Conservation (phyloP, 768 basidiomycete species). For the Neoboletus brunneissimus region DNA sequence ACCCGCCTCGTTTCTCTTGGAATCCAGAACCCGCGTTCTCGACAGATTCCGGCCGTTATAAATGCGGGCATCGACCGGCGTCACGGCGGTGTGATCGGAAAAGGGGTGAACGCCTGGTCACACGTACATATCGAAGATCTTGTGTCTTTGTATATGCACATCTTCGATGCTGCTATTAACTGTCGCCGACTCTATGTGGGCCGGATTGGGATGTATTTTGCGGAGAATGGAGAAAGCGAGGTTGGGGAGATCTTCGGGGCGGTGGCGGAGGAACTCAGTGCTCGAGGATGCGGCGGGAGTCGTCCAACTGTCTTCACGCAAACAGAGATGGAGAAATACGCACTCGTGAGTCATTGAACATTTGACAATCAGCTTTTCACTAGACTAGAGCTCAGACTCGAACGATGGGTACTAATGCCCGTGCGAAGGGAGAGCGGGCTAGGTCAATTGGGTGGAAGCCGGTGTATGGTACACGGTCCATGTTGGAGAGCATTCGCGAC, state of each 20-base stretch:
- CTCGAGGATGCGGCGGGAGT: slow-evolving; percentile 6
- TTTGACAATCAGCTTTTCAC: background rate
- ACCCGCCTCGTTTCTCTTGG: slow-evolving; percentile 48
- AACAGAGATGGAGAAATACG: slow-evolving; percentile 14
- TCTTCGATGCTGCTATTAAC: slow-evolving; percentile 38
- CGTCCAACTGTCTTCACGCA: slow-evolving; percentile 43
- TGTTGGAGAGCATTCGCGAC: slow-evolving; percentile 41
- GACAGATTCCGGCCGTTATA: slow-evolving; percentile 51
- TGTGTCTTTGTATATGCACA: slow-evolving; percentile 40
- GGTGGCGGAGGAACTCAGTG: slow-evolving; percentile 39
- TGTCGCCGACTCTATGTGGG: slow-evolving; percentile 14
- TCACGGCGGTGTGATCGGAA: slow-evolving; percentile 52
- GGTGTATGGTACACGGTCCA: slow-evolving; percentile 35
- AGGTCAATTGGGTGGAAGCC: slow-evolving; percentile 24
- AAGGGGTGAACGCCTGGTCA: slow-evolving; percentile 59
- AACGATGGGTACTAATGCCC: slow-evolving; percentile 20
- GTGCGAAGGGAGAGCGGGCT: slow-evolving; percentile 19
- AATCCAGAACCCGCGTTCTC: slow-evolving; percentile 51
- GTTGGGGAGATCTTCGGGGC: slow-evolving; percentile 41
- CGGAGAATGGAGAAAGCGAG: slow-evolving; percentile 47
- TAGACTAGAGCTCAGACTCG: slow-evolving; percentile 7
- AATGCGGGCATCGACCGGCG: slow-evolving; percentile 44
- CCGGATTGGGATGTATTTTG: slow-evolving; percentile 53
- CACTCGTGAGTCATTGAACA: slow-evolving; percentile 12
- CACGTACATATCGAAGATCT: slow-evolving; percentile 55